Evolutionary conservation across 805 yeast species (phyloP).

Genomic region (Saccharomycopsis synnaedendra): DNA sequence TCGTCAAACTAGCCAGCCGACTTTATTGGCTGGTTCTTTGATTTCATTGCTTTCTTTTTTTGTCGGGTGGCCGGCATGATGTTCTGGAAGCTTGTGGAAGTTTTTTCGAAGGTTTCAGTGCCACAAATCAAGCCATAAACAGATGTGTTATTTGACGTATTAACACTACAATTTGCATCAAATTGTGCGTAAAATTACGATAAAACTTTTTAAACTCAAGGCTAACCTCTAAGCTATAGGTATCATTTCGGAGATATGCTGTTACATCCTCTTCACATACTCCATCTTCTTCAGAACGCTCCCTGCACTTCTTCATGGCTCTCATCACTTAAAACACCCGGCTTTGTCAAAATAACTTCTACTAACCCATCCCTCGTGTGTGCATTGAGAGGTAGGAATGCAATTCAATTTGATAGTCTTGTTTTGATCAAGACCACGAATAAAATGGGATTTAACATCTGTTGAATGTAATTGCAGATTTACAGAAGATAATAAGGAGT

Average conservation of each 20-base stretch:
- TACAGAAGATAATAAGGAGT: no score
- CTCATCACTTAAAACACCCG: conserved; percentile 1
- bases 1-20: background rate
- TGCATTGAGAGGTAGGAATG: background rate
- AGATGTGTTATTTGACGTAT: background rate
- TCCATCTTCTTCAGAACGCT: background rate
- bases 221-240: conserved; percentile 7
- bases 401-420: no score
- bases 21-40: background rate
- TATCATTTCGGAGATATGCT: background rate
- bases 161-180: background rate
- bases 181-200: conserved; percentile 1
- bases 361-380: background rate
- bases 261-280: background rate
- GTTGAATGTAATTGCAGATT: no score
- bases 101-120: background rate
- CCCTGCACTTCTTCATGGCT: background rate
- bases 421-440: no score
- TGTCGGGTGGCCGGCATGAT: background rate
- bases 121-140: background rate
- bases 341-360: conserved; percentile 5
- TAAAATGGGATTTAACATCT: no score
- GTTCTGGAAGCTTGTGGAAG: conserved; percentile 15
- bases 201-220: conserved; percentile 9
- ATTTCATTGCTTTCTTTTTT: background rate